Conservation (phyloP, 768 basidiomycete genomes). For the Podaxis sp. region DNA sequence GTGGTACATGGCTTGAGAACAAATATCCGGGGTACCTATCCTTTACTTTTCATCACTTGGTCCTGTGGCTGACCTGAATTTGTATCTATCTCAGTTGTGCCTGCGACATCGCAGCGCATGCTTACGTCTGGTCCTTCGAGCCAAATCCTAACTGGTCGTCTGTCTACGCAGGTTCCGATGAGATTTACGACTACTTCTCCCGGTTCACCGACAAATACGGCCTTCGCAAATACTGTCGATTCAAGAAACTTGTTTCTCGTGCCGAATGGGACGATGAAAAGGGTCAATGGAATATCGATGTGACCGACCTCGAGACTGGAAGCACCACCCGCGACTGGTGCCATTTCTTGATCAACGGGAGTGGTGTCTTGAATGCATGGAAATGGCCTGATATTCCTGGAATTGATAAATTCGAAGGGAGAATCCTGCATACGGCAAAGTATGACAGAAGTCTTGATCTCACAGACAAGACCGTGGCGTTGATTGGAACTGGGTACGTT, state of each 20-base stretch:
- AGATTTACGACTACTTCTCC: slow-evolving; percentile 23
- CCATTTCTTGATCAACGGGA: slow-evolving; percentile 27
- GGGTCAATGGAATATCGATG: slow-evolving; percentile 23
- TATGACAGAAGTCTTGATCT: slow-evolving; percentile 21
- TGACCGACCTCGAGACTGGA: slow-evolving; percentile 16
- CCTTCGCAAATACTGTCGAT: slow-evolving; percentile 21
- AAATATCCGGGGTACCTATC: slow-evolving; percentile 17
- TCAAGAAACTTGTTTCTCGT: slow-evolving; percentile 18
- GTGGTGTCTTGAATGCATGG: slow-evolving; percentile 30
- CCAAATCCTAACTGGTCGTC: slow-evolving; percentile 25
- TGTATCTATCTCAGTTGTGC: slow-evolving; percentile 4
- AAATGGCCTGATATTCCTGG: slow-evolving; percentile 31
- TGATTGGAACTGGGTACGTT: slow-evolving; percentile 31
- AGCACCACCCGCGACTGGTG: slow-evolving; percentile 15
- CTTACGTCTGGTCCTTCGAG: slow-evolving; percentile 26
- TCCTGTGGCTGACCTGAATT: background rate
- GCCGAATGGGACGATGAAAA: slow-evolving; percentile 22
- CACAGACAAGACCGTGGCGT: slow-evolving; percentile 31
- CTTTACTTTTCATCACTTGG: background rate
- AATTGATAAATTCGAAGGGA: slow-evolving; percentile 26
- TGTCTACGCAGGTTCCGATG: slow-evolving; percentile 21
- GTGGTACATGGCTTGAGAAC: slow-evolving; percentile 35
- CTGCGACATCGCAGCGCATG: slow-evolving; percentile 25
- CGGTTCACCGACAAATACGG: slow-evolving; percentile 20
- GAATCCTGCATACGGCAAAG: slow-evolving; percentile 28